Base-by-base conservation (phyloP, 148 eudicot genomes). In the Linanthus parryae region DNA sequence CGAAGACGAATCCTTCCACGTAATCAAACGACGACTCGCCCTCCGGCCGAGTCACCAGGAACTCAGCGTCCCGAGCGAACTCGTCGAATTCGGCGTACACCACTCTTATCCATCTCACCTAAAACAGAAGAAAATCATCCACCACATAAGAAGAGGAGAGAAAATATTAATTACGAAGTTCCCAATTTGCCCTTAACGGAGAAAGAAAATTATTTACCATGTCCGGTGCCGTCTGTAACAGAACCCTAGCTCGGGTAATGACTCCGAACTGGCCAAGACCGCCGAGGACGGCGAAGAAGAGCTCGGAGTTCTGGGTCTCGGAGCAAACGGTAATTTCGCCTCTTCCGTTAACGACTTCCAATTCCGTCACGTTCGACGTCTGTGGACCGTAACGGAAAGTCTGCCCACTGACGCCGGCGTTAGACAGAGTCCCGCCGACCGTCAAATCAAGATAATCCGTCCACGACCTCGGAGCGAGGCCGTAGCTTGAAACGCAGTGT, bases 101-200 rank as follows among this genome's bases (percentile, higher is more conserved):
- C 72, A 89, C 21, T 75, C 97, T 85, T 78, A 80, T 82, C 95
- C 95, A 89, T 46, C 83, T 73, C 67, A 89, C 97, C 97, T 89
- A 69, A 58, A 1, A 46, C 27, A 31, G n/a, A 14, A 38, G 26
- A 7, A 25, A 26, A 28, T 36, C 31, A 16, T 12, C n/a, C 9
- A 33, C 29, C 12, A 48, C 35, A 5, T 19, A 5, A 9, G 17
- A 39, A 39, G 35, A 31, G 35, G 7, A 31, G 5, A 31, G 35
- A 31, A 31, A 11, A 31, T 11, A 31, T 5, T n/a, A 31, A 5
- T 31, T 31, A 11, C 5, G 35, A 31, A 31, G 5, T 31, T 5
- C 35, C 35, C 5, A 31, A 31, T 31, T 31, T 5, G 35, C 35
- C 11, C 7, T 31, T 11, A 5, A 31, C 5, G 35, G 11, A 11